Percentiles rank a stretch among this genome's conserved stretches.
Evolutionary conservation across 2,329 filamentous ascomycete species (phyloP).

Genomic region (Harringtonia lauricola): DNA sequence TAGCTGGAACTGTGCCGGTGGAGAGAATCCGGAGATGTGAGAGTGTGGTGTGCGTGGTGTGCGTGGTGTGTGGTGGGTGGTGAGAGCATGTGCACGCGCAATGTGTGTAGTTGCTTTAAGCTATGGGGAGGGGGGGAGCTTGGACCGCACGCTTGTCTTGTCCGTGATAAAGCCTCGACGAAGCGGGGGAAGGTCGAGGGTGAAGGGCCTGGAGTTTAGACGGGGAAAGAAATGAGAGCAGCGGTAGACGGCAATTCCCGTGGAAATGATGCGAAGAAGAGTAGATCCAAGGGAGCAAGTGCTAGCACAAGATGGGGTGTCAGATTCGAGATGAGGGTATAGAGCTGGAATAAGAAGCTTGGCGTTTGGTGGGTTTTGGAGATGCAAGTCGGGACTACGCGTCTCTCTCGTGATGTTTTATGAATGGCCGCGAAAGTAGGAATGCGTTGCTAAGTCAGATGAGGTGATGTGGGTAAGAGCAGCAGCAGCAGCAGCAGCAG

Average conservation of each 20-base stretch:
- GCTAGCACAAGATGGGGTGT: neutral
- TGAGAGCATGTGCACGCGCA: neutral
- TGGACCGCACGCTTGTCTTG: neutral
- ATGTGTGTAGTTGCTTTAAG: conserved; percentile 1
- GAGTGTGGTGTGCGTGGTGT: neutral
- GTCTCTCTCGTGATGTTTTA: too few relatives aligned
- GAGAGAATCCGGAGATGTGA: neutral
- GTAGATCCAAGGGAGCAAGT: too few relatives aligned
- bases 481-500: too few relatives aligned
- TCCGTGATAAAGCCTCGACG: conserved; percentile 5
- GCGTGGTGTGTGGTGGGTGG: neutral
- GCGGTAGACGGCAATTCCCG: conserved; percentile 3
- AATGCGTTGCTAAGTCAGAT: too few relatives aligned
- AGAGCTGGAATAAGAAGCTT: too few relatives aligned
- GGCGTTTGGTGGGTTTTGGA: too few relatives aligned
- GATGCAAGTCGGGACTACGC: too few relatives aligned
- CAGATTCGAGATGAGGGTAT: too few relatives aligned
- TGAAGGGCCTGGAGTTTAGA: conserved; percentile 1
- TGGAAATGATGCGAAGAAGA: neutral
- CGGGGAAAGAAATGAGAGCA: neutral
- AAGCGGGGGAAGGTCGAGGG: conserved; percentile 1
- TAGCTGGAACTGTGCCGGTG: neutral
- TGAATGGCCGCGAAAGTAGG: too few relatives aligned
- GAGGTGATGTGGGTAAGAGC: too few relatives aligned
- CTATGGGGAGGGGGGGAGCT: neutral